Evolutionary conservation across 306 rosid species (phyloP).

Genomic region (Crotalaria pallida): DNA sequence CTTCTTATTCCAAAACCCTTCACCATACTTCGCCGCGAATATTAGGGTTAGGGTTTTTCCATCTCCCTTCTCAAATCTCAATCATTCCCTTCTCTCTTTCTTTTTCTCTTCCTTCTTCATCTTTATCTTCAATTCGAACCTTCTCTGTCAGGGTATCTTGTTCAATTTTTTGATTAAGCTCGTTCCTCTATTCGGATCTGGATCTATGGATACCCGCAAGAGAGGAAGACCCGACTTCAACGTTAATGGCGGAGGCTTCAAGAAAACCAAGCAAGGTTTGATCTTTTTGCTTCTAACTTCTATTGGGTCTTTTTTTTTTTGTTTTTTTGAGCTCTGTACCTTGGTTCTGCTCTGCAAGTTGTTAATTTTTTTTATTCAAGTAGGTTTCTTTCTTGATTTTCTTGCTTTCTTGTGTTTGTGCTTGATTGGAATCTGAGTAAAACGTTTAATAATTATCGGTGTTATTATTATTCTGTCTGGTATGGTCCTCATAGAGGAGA

Average conservation of each 20-base stretch:
- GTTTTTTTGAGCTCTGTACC: not conserved
- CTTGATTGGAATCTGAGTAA: not conserved
- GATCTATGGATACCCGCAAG: slow-evolving; percentile 63
- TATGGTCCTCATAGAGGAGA: slow-evolving; percentile 2
- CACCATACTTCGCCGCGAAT: slow-evolving; percentile 13
- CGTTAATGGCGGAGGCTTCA: slow-evolving; percentile 60
- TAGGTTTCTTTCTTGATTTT: too few species aligned
- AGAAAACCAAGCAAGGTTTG: slow-evolving; percentile 63
- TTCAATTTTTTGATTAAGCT: not conserved
- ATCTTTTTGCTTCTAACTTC: not conserved
- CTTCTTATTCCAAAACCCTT: slow-evolving; percentile 34
- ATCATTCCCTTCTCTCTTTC: not conserved
- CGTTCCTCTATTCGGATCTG: slow-evolving; percentile 35
- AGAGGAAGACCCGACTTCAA: slow-evolving; percentile 60
- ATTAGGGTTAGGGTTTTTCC: slow-evolving; percentile 41
- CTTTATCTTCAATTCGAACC: not conserved
- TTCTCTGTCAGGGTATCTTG: not conserved
- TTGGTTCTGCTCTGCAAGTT: not conserved
- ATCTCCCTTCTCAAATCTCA: not conserved
- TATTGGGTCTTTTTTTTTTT: not conserved
- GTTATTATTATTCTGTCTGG: not conserved
- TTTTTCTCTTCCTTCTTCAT: not conserved
- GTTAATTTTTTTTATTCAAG: not conserved
- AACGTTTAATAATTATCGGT: not conserved
- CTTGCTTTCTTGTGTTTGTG: not conserved